phyloP scores from a whole-genome alignment of 345 rosid species.

The Rhodamnia argentea region DNA sequence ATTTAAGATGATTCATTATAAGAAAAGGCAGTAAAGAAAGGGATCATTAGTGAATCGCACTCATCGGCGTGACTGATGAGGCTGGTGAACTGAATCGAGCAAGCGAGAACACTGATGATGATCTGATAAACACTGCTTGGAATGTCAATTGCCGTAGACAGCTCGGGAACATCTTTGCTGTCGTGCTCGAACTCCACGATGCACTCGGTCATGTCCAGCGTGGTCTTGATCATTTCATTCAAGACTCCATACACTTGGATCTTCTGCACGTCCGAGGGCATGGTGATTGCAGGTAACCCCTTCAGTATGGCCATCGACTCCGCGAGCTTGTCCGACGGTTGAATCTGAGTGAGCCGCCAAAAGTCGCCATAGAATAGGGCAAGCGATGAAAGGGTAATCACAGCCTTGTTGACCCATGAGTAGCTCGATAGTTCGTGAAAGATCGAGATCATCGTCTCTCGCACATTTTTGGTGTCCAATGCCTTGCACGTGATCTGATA shows the following conservation, averaged over 20 bases:
- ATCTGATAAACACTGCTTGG: background rate
- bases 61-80: background rate
- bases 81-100: constrained; percentile 3
- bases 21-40: background rate
- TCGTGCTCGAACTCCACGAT: constrained; percentile 3
- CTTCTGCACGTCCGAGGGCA: background rate
- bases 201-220: constrained; percentile 1
- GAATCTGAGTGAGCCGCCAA: background rate
- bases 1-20: background rate
- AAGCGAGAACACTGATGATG: background rate
- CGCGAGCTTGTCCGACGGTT: background rate
- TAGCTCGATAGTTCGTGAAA: background rate
- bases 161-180: background rate
- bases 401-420: background rate
- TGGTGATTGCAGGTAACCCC: background rate
- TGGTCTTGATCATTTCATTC: constrained; percentile 8
- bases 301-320: background rate
- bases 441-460: background rate
- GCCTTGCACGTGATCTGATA: constrained; percentile 8
- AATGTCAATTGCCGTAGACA: constrained; percentile 1
- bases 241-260: background rate
- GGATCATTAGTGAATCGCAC: background rate
- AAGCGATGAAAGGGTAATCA: background rate
- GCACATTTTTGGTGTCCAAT: background rate
- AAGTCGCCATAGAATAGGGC: background rate